Conservation (phyloP, 2,329 filamentous ascomycete genomes). For the Epichloe glyceriae region DNA sequence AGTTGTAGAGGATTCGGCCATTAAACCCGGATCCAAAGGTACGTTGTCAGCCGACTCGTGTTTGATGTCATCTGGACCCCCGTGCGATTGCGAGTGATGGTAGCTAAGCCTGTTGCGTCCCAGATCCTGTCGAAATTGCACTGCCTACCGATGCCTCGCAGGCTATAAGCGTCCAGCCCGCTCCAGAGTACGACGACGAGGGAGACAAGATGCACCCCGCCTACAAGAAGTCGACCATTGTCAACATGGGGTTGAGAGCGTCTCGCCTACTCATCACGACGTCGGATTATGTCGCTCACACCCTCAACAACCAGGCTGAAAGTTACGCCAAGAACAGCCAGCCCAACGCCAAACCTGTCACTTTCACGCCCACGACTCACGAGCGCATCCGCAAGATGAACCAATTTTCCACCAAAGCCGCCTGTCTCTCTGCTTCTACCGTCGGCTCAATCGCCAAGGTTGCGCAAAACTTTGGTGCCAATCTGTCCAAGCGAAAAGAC, state of each 20-base stretch:
- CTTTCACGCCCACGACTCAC: constrained; percentile 77
- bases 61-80: neutral
- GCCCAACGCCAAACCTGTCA: constrained; percentile 67
- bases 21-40: constrained; percentile 90
- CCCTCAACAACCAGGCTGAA: constrained; percentile 65
- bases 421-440: constrained; percentile 69
- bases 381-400: constrained; percentile 79
- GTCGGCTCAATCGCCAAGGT: constrained; percentile 72
- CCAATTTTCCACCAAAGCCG: constrained; percentile 68
- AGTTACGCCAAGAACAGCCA: constrained; percentile 69
- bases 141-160: constrained; percentile 55
- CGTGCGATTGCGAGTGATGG: no score
- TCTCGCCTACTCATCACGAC: constrained; percentile 87
- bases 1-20: constrained; percentile 60
- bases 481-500: constrained; percentile 41
- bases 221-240: constrained; percentile 78
- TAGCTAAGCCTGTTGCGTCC: neutral
- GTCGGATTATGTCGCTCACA: constrained; percentile 65
- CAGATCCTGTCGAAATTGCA: constrained; percentile 66
- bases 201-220: constrained; percentile 55
- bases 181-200: constrained; percentile 50
- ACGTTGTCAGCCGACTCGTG: constrained; percentile 8
- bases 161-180: constrained; percentile 52
- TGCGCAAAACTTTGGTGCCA: constrained; percentile 81
- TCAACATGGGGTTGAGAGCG: constrained; percentile 75